A percentile compares a stretch with the other conserved stretches of the same genome.
These are phyloP conservation scores for Echria macrotheca DNA, from an alignment of 495 filamentous ascomycete genomes.

Conservation along the genomic window DNA sequence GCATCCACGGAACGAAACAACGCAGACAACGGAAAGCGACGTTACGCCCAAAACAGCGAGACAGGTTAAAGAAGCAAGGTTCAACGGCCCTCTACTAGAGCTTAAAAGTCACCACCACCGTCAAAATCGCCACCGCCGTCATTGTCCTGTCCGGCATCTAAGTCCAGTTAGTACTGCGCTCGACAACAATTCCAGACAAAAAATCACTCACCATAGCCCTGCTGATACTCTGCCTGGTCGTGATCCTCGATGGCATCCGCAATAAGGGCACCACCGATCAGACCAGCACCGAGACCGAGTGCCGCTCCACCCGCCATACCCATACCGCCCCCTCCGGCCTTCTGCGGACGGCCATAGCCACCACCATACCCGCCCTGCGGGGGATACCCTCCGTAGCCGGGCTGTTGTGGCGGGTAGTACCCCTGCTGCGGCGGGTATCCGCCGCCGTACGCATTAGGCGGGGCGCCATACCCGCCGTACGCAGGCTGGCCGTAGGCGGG, in stretches of 20 bases:
- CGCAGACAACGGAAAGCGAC: no score
- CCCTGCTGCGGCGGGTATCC: conserved; percentile 31
- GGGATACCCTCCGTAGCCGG: conserved; percentile 24
- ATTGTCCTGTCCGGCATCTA: conserved; percentile 5
- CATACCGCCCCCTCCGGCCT: conserved; percentile 48
- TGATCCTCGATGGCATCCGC: conserved; percentile 59
- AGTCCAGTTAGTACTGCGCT: not conserved
- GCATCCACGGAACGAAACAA: no score
- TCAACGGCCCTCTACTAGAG: no score
- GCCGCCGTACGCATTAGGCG: conserved; percentile 24
- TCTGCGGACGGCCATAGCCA: conserved; percentile 8
- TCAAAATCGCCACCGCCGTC: conserved; percentile 13
- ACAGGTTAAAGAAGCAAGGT: no score
- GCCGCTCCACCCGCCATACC: conserved; percentile 66
- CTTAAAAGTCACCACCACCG: conserved; percentile 53
- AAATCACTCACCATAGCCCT: conserved; percentile 37
- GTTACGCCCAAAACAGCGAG: no score
- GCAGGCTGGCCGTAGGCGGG: conserved; percentile 32
- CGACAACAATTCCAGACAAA: not conserved
- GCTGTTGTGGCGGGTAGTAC: conserved; percentile 27
- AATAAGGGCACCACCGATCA: conserved; percentile 66
- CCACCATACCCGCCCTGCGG: conserved; percentile 8
- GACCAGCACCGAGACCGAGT: conserved; percentile 68
- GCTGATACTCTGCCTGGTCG: conserved; percentile 46
- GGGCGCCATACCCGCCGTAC: conserved; percentile 39